Evolutionary conservation across 352 stramenopile genomes (phyloP).

Genomic region (Pythium diclinum): DNA sequence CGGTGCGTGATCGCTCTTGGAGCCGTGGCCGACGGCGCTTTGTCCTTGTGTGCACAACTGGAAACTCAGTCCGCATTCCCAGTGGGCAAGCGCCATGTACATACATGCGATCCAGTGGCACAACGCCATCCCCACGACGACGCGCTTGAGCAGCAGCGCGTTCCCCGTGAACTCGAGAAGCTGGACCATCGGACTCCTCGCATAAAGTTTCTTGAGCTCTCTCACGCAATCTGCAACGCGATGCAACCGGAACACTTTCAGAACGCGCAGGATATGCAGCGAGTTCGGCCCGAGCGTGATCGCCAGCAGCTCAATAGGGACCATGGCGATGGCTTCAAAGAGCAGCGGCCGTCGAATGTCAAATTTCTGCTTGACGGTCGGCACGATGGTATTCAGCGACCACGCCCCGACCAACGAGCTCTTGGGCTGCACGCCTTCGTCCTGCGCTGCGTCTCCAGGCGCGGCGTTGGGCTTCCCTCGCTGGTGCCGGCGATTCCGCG

Average conservation of each 20-base stretch:
- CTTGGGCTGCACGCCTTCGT: conserved; percentile 1
- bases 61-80: conserved; percentile 67
- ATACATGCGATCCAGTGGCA: conserved; percentile 59
- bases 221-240: conserved; percentile 41
- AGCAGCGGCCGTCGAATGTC: conserved; percentile 40
- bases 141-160: conserved; percentile 44
- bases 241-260: conserved; percentile 60
- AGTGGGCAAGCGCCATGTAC: conserved; percentile 65
- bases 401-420: conserved; percentile 40
- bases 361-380: conserved; percentile 24
- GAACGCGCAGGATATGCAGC: conserved; percentile 47
- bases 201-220: conserved; percentile 50
- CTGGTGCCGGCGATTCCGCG: conserved; percentile 22
- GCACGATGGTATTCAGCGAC: conserved; percentile 68
- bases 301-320: conserved; percentile 51
- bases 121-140: conserved; percentile 41
- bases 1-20: not conserved
- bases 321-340: conserved; percentile 43
- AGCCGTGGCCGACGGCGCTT: not conserved
- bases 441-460: conserved; percentile 4
- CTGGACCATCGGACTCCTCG: conserved; percentile 37
- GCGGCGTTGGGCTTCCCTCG: not conserved
- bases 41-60: conserved; percentile 39
- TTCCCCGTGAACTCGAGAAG: conserved; percentile 60
- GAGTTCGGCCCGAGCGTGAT: conserved; percentile 42